Evolutionary conservation across 352 stramenopile species (phyloP), one percentile per base, ranked within the genome.

Genomic region (Pythium rishiriense): DNA sequence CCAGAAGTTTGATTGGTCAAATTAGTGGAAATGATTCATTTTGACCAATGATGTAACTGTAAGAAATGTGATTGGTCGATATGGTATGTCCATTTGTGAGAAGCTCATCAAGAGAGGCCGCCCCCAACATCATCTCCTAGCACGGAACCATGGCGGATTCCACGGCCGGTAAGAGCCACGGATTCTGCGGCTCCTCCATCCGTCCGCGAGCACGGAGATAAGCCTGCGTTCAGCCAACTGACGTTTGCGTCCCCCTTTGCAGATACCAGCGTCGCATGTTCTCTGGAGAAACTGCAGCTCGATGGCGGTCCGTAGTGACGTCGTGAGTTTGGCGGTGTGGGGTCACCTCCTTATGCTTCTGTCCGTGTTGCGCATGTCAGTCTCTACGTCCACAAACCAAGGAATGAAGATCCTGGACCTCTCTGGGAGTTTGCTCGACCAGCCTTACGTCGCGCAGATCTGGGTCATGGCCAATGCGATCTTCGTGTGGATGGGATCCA

Each of bases 401-500:
- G 66, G 58, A 14, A 56, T 72, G 51, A 62, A 51, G 58, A 68
- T 72, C 33, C 66, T 93, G 43, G 71, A 93, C 43, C 43, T 91
- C 56, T 55, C 68, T 0, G 81, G 81, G 3, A 73, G 64, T 47
- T 72, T 92, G 39, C 62, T 94, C 43, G 85, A 92, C 49, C 83
- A 94, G 63, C 60, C 71, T 33, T 94, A 77, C 51, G 58, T 89
- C 29, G 81, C 80, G 55, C 79, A 93, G 73, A 75, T 94, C 57
- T 92, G 83, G 83, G 62, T 91, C 29, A 68, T 94, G 43, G 58
- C 47, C 5, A 78, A 75, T 68, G 84, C 83, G 48, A 54, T 90
- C 24, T 94, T 90, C 46, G 83, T 94, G n/a, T 94, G 83, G 83
- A 85, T 91, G 66, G 85, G 85, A 3, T 76, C 80, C 12, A 76